A percentile compares a stretch with the other conserved stretches of the same genome.
These are phyloP conservation scores for Vitis amurensis DNA, from an alignment of 164 flowering plant genomes.

Conservation along the genomic window DNA sequence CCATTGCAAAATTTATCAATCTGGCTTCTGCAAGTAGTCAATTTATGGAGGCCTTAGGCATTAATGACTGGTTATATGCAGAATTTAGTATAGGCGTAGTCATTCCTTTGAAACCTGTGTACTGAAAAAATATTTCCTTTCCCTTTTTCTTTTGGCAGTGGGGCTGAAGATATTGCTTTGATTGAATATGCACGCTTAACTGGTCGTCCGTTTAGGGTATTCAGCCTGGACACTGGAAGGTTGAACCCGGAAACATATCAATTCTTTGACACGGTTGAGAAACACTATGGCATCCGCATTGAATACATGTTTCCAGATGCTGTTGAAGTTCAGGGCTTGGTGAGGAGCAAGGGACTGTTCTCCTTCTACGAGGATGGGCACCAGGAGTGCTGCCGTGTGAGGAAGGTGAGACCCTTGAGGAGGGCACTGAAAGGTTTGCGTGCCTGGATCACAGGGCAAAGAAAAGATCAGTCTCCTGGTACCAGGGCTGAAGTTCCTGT, in stretches of 20 bases:
- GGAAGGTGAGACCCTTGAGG: constrained; percentile 91
- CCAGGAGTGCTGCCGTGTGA: constrained; percentile 94
- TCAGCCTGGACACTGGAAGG: constrained; percentile 95
- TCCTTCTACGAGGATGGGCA: constrained; percentile 96
- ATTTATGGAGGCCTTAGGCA: no score
- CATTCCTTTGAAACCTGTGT: background rate
- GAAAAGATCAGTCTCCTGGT: constrained; percentile 86
- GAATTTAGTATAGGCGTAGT: background rate
- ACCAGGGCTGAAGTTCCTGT: constrained; percentile 81
- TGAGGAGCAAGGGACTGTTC: constrained; percentile 84
- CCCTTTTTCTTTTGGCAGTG: constrained; percentile 51
- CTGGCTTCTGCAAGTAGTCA: no score
- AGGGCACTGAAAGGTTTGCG: constrained; percentile 83
- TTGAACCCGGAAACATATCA: constrained; percentile 85
- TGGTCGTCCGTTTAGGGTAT: constrained; percentile 90
- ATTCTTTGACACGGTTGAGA: constrained; percentile 77
- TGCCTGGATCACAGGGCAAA: constrained; percentile 90
- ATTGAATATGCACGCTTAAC: constrained; percentile 90
- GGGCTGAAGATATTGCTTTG: constrained; percentile 96
- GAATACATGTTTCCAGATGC: constrained; percentile 99
- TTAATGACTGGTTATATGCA: no score
- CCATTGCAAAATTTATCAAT: no score
- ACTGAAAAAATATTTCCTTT: background rate
- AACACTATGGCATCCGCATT: constrained; percentile 74
- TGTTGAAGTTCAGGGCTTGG: constrained; percentile 84